Evolutionary conservation across 2,329 filamentous ascomycete species (phyloP).

Genomic region (Colletotrichum brevisporum): DNA sequence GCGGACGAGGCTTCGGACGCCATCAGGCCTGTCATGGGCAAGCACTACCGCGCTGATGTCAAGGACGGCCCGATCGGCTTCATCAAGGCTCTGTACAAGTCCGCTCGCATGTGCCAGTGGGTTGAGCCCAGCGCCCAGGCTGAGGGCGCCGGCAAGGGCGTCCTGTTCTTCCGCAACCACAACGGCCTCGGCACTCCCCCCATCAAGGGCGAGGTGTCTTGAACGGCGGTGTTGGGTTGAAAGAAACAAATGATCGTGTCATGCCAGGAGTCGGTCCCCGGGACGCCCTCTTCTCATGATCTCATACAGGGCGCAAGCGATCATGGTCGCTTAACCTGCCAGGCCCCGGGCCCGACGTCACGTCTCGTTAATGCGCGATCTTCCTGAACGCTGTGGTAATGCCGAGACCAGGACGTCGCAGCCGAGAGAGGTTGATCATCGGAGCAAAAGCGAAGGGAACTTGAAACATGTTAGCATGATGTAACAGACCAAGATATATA

Average conservation of each 20-base stretch:
- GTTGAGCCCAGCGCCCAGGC: constrained; percentile 92
- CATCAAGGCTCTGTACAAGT: constrained; percentile 84
- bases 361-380: constrained; percentile 26
- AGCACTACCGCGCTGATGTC: constrained; percentile 90
- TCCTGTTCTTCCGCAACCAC: constrained; percentile 95
- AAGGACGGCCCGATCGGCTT: constrained; percentile 85
- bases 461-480: constrained; percentile 38
- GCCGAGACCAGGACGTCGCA: constrained; percentile 5
- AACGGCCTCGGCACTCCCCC: constrained; percentile 81
- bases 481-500: constrained; percentile 20
- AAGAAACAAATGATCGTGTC: constrained; percentile 10
- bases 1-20: constrained; percentile 67
- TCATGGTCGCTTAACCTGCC: no score
- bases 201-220: constrained; percentile 43
- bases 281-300: constrained; percentile 23
- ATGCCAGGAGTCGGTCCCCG: constrained; percentile 20
- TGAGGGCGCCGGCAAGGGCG: constrained; percentile 83
- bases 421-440: background rate
- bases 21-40: constrained; percentile 89
- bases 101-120: constrained; percentile 93
- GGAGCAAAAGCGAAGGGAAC: constrained; percentile 15
- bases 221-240: background rate
- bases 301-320: background rate
- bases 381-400: constrained; percentile 4
- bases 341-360: constrained; percentile 1